Evolutionary conservation across 75 land plant species (phyloP), one percentile per base, ranked within the genome.

Genomic region (Pseudotsuga menziesii): DNA sequence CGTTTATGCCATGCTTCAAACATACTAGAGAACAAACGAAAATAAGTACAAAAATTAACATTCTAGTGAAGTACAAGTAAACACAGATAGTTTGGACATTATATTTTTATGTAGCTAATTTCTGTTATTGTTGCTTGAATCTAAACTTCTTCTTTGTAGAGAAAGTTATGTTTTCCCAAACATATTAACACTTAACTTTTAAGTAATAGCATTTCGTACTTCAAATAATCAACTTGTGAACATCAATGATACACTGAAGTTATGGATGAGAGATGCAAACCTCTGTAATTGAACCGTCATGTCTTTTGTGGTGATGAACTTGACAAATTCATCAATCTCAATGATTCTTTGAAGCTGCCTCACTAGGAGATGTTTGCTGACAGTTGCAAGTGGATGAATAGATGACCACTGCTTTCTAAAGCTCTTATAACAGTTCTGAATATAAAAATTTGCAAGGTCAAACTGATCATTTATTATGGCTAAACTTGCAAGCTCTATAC

Each of bases 251-350:
- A 19, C 44, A 69, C 20, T 39, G 39, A 39, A 69, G 23, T n/a
- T 41, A 69, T n/a, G n/a, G 20, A 39, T 54, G 32, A 67, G 32
- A 67, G 20, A 69, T 8, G 25, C 57, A 73, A 56, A 84, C 84
- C 84, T 85, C 22, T 62, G 78, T 58, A 78, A 15, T 19, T 82
- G 58, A 55, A 73, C 67, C 56, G 52, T 56, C 15, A 20, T 4
- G n/a, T 78, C 39, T 15, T 35, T 58, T 22, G 22, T 26, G 4
- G 74, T 25, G 54, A 78, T 56, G 32, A 70, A 55, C 35, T 57
- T 76, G 39, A 87, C 44, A 82, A 84, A 87, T 71, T 87, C 87
- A 70, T 85, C 83, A 76, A 87, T 22, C 57, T 87, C 87, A 19
- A 86, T 61, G 22, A 69, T 78, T 73, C 78, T 82, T 56, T 87